These are phyloP conservation scores for Blastomyces emzantsi DNA, from an alignment of 2,329 filamentous ascomycete species.

Conservation along the genomic window DNA sequence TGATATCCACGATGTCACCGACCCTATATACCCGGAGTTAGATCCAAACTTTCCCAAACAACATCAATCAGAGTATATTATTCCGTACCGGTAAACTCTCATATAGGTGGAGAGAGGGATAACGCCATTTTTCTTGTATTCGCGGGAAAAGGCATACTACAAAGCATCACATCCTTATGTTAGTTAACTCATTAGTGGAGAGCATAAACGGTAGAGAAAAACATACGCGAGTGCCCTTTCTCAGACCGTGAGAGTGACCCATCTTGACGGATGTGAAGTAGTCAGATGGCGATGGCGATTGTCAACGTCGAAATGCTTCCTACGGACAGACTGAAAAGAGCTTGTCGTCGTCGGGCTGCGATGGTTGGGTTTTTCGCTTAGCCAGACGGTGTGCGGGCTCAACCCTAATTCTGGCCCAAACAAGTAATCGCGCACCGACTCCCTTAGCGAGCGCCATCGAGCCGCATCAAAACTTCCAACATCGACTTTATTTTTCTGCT, in stretches of 20 bases:
- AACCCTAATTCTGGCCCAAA: slow-evolving; percentile 16
- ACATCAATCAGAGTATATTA: slow-evolving; percentile 14
- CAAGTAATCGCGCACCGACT: slow-evolving; percentile 9
- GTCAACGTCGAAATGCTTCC: slow-evolving; percentile 30
- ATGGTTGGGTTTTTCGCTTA: slow-evolving; percentile 19
- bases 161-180: slow-evolving; percentile 6
- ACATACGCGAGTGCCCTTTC: slow-evolving; percentile 75
- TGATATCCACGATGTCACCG: slow-evolving; percentile 98
- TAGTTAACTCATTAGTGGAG: not conserved
- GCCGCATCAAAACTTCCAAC: slow-evolving; percentile 10
- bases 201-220: slow-evolving; percentile 14
- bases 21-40: slow-evolving; percentile 54
- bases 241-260: slow-evolving; percentile 82
- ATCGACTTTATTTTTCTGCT: slow-evolving; percentile 5
- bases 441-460: slow-evolving; percentile 13
- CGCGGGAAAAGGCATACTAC: slow-evolving; percentile 83
- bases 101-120: slow-evolving; percentile 94
- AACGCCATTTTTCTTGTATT: slow-evolving; percentile 91
- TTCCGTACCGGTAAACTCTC: slow-evolving; percentile 72
- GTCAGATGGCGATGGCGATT: slow-evolving; percentile 37
- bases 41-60: slow-evolving; percentile 30
- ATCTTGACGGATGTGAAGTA: slow-evolving; percentile 53
- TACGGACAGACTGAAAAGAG: not conserved
- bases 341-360: slow-evolving; percentile 16
- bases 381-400: slow-evolving; percentile 14